Conservation (phyloP, 192 early-diverging fungal genomes). For the Coemansia asiatica region DNA sequence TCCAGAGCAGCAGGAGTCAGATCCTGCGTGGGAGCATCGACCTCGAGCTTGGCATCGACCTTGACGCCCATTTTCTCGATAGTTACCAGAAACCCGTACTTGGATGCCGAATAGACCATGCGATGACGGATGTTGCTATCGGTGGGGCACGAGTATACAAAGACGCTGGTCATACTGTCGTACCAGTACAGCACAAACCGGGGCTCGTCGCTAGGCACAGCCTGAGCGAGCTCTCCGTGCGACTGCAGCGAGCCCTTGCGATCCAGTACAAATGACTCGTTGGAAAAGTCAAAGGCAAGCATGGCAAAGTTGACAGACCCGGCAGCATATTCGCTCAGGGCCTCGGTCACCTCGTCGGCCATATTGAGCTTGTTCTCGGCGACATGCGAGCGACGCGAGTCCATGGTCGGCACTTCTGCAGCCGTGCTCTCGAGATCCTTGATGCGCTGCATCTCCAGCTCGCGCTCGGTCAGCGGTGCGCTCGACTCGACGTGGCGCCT, state of each 20-base stretch:
- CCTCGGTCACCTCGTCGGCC: conserved; percentile 59
- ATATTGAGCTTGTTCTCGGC: conserved; percentile 66
- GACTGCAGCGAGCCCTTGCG: conserved; percentile 37
- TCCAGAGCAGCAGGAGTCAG: conserved; percentile 57
- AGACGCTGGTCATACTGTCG: conserved; percentile 54
- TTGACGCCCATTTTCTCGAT: conserved; percentile 59
- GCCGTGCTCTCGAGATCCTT: conserved; percentile 26
- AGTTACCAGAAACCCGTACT: conserved; percentile 59
- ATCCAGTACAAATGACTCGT: conserved; percentile 60
- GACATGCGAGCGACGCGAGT: conserved; percentile 65
- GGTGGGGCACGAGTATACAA: conserved; percentile 84
- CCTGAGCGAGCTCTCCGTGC: conserved; percentile 53
- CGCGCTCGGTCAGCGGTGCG: conserved; percentile 83
- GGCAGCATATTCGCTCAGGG: conserved; percentile 57
- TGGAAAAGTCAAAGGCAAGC: conserved; percentile 54
- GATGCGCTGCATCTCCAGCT: conserved; percentile 69
- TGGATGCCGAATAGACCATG: conserved; percentile 89
- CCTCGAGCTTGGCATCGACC: conserved; percentile 68
- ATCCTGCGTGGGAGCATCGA: conserved; percentile 59
- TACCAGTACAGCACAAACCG: conserved; percentile 59
- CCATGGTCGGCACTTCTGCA: conserved; percentile 25
- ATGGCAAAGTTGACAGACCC: conserved; percentile 64
- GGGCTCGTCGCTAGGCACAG: conserved; percentile 63
- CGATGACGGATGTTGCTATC: conserved; percentile 78
- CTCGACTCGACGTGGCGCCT: conserved; percentile 54